Conservation (phyloP, 1,284 basidiomycete genomes). For the Somion occarium region DNA sequence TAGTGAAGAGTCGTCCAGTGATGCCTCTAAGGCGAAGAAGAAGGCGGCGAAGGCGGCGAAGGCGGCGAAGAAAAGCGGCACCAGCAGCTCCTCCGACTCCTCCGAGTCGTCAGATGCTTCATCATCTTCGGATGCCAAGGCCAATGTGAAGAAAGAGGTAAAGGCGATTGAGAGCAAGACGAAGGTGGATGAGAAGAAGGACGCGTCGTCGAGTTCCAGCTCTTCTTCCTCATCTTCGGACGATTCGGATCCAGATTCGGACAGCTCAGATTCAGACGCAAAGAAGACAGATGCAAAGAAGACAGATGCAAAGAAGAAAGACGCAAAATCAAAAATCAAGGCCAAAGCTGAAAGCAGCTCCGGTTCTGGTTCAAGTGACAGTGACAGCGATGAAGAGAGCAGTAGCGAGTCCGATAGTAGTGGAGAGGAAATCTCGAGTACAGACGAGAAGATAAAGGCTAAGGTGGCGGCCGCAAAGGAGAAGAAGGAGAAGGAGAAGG, state of each 20-base stretch:
- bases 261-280: neutral
- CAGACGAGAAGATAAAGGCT: neutral
- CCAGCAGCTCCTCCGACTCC: neutral
- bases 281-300: conserved; percentile 8
- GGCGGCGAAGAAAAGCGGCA: neutral
- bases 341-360: conserved; percentile 5
- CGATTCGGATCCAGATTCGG: neutral
- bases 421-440: neutral
- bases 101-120: conserved; percentile 12
- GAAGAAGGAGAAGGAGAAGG: neutral
- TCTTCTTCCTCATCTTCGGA: neutral
- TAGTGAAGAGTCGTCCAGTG: neutral
- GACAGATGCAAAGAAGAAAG: conserved; percentile 10
- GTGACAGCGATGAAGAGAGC: neutral
- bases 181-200: conserved; percentile 5
- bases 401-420: neutral
- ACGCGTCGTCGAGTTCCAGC: neutral
- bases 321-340: neutral
- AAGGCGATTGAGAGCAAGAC: neutral
- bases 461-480: neutral
- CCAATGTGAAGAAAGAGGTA: neutral
- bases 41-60: neutral
- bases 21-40: neutral
- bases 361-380: conserved; percentile 11
- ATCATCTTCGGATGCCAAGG: conserved; percentile 4